Percentiles rank a stretch among this genome's conserved stretches.
Conservation (phyloP, 2,329 filamentous ascomycete species). For the Remersonia thermophila region DNA sequence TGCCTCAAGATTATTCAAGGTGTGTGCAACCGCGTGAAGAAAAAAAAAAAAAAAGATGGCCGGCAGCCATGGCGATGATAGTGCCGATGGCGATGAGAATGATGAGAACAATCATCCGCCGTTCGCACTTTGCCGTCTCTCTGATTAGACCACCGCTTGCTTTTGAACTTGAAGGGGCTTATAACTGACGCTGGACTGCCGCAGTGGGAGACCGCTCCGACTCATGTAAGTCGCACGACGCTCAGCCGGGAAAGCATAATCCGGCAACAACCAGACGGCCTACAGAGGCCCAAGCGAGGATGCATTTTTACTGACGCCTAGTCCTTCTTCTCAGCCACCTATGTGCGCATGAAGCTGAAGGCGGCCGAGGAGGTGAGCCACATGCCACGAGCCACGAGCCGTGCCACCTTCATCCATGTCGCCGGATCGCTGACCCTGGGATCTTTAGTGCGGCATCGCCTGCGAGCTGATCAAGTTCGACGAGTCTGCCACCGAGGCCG, state of each 20-base stretch:
- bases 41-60: neutral
- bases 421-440: too few species aligned
- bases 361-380: constrained; percentile 73
- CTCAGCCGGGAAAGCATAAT: too few species aligned
- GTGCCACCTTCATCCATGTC: neutral
- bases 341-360: constrained; percentile 99
- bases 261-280: constrained; percentile 11
- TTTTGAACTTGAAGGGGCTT: too few species aligned
- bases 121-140: too few species aligned
- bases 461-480: constrained; percentile 79
- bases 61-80: too few species aligned
- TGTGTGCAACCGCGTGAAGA: constrained; percentile 28
- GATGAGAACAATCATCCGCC: too few species aligned
- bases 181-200: constrained; percentile 7
- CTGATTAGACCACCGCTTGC: too few species aligned
- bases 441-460: constrained; percentile 63
- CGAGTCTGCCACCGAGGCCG: constrained; percentile 67
- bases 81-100: too few species aligned
- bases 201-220: constrained; percentile 85
- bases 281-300: too few species aligned
- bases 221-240: constrained; percentile 70
- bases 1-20: constrained; percentile 91
- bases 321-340: constrained; percentile 58
- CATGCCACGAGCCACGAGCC: neutral
- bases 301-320: too few species aligned